Evolutionary conservation across 345 rosid species (phyloP).

Genomic region (Camelina neglecta): DNA sequence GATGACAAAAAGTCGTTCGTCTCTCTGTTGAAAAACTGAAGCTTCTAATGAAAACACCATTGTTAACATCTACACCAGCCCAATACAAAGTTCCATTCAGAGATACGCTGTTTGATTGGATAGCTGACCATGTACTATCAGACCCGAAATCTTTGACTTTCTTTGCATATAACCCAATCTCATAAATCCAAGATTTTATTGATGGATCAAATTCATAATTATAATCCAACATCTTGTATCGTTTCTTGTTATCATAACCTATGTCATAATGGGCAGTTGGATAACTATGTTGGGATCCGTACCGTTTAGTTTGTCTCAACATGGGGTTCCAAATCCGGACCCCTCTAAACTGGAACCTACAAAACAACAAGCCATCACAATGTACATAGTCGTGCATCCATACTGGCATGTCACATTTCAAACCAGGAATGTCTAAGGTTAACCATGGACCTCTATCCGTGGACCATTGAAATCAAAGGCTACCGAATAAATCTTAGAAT

Average conservation of each 20-base stretch:
- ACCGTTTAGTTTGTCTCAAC: background rate
- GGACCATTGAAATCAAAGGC: too few species aligned
- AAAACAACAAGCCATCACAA: too few species aligned
- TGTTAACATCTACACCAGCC: slow-evolving; percentile 1
- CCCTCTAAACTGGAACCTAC: background rate
- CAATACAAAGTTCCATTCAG: background rate
- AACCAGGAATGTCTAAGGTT: too few species aligned
- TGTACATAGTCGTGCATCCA: too few species aligned
- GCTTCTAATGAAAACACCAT: background rate
- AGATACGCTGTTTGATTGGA: background rate
- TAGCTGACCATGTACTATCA: background rate
- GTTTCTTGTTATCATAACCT: background rate
- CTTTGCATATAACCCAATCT: background rate
- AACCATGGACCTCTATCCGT: too few species aligned
- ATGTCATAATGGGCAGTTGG: background rate
- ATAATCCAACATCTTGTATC: background rate
- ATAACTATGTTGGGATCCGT: background rate
- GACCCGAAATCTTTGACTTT: background rate
- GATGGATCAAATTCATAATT: background rate
- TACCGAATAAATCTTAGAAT: too few species aligned
- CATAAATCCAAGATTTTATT: background rate
- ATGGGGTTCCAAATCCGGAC: background rate
- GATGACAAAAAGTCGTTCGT: background rate
- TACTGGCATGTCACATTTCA: too few species aligned
- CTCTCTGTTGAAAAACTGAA: background rate